phyloP scores from a whole-genome alignment of 208 protist species.

The Angomonas desouzai region DNA sequence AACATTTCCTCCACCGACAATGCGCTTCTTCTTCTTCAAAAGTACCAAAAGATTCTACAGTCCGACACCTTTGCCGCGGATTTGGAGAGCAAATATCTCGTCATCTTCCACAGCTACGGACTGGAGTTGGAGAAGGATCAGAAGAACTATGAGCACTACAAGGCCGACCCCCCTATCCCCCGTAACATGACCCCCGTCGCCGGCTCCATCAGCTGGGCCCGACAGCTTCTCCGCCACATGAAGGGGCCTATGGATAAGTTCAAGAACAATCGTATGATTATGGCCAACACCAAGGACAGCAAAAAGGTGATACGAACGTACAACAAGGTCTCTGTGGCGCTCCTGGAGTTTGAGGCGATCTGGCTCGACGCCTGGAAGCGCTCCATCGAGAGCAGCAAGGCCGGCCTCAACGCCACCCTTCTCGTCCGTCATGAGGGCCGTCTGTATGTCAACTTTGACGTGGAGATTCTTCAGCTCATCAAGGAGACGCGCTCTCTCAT shows the following conservation, averaged over 20 bases:
- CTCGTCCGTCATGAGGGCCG: slow-evolving; percentile 93
- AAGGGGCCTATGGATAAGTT: slow-evolving; percentile 97
- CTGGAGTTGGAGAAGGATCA: slow-evolving; percentile 95
- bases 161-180: slow-evolving; percentile 91
- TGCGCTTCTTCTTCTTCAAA: slow-evolving; percentile 88
- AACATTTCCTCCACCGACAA: slow-evolving; percentile 94
- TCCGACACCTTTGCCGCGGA: slow-evolving; percentile 90
- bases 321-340: slow-evolving; percentile 93
- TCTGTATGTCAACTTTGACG: slow-evolving; percentile 98
- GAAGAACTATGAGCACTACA: slow-evolving; percentile 95
- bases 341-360: slow-evolving; percentile 96
- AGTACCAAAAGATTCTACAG: slow-evolving; percentile 93
- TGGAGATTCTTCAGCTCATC: slow-evolving; percentile 95
- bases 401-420: slow-evolving; percentile 94
- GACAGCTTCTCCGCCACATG: slow-evolving; percentile 95
- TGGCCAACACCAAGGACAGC: slow-evolving; percentile 93
- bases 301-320: slow-evolving; percentile 96
- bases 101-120: slow-evolving; percentile 96
- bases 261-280: slow-evolving; percentile 91
- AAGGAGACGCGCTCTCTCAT: slow-evolving; percentile 94
- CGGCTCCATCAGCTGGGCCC: slow-evolving; percentile 93
- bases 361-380: slow-evolving; percentile 95
- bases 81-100: slow-evolving; percentile 94
- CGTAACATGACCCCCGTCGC: slow-evolving; percentile 95
- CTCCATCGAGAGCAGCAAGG: slow-evolving; percentile 90